A percentile compares a stretch with the other conserved stretches of the same genome.
These are phyloP conservation scores for Penicillium brasilianum DNA, from an alignment of 2,329 filamentous ascomycete genomes.

Conservation along the genomic window DNA sequence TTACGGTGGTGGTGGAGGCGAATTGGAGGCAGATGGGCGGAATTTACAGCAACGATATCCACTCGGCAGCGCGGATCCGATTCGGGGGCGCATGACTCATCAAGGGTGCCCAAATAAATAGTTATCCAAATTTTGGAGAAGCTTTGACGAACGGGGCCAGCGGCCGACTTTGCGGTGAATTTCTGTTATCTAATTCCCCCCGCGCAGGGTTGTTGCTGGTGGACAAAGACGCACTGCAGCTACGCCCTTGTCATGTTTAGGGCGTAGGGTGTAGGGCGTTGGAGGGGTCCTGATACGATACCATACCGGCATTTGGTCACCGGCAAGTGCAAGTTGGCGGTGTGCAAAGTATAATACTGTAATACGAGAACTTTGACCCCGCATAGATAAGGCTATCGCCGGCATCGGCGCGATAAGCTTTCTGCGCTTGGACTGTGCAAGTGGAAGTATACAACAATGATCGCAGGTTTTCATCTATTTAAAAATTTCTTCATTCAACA, in stretches of 20 bases:
- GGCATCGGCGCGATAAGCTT: constrained; percentile 39
- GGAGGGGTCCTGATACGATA: constrained; percentile 14
- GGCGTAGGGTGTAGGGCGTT: constrained; percentile 14
- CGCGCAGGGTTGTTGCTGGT: constrained; percentile 3
- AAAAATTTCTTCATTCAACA: not conserved
- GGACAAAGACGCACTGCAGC: constrained; percentile 7
- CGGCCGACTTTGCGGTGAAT: not conserved
- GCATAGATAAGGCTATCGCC: constrained; percentile 45
- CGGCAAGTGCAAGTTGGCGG: not conserved
- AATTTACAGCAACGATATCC: constrained; percentile 23
- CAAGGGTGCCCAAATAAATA: constrained; percentile 9
- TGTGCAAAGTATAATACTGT: constrained; percentile 13
- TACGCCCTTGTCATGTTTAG: constrained; percentile 25
- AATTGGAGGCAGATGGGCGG: constrained; percentile 13
- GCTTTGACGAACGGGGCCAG: constrained; percentile 2
- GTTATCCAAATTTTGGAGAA: constrained; percentile 9
- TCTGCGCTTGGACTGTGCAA: constrained; percentile 4
- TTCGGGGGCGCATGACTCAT: constrained; percentile 23
- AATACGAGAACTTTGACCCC: constrained; percentile 23
- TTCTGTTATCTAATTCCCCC: constrained; percentile 26
- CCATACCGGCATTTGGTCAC: constrained; percentile 1
- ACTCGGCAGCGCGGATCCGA: constrained; percentile 19
- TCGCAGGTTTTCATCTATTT: not conserved
- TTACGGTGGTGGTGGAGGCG: constrained; percentile 13
- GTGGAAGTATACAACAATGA: not conserved